Base-by-base conservation (phyloP, 2,329 filamentous ascomycete species). In the Epichloe elymi region DNA sequence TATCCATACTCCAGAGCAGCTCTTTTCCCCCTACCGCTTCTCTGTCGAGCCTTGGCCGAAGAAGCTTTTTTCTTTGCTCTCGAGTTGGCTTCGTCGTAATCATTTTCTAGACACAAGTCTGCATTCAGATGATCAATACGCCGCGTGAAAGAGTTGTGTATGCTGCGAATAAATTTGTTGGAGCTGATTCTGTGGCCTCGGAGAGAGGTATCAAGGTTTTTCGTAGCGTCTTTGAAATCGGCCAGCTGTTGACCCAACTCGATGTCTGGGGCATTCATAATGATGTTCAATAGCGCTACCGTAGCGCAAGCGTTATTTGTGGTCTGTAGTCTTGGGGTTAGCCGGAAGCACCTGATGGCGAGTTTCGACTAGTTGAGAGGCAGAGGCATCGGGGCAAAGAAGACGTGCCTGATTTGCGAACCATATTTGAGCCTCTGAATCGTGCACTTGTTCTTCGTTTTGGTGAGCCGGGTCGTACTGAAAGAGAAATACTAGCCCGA, bases 401-500 rank as follows among this genome's bases (percentile, higher is more conserved):
- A 35, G 37, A 30, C 69, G 19, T 63, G 87, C 85, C 70, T 95
- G 91, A 61, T 96, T 96, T 30, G 90, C 89, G 65, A 96, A 97
- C 91, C 93, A 98, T 17, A 97, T 70, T 3, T 50, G 47, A n/a
- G 49, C 54, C 3, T 55, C 50, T 3, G 79, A 70, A 43, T 69
- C 71, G 54, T 76, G 72, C 51, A 74, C 60, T 70, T 78, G 60
- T 70, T 78, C 57, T 65, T 80, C 74, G n/a, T 75, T 73, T 35
- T 78, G 66, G 12, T 54, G 37, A 48, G 73, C 76, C 33, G 78
- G 74, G 58, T 80, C 61, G 56, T 78, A 95, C 53, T 84, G 79
- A 60, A 88, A 95, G 1, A 95, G 76, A 56, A 97, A 93, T 47
- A 98, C 85, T n/a, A 97, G 70, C 3, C 91, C 91, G 59, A 88